Base-by-base conservation (phyloP, 257 asterid species). In the Agastache rugosa region DNA sequence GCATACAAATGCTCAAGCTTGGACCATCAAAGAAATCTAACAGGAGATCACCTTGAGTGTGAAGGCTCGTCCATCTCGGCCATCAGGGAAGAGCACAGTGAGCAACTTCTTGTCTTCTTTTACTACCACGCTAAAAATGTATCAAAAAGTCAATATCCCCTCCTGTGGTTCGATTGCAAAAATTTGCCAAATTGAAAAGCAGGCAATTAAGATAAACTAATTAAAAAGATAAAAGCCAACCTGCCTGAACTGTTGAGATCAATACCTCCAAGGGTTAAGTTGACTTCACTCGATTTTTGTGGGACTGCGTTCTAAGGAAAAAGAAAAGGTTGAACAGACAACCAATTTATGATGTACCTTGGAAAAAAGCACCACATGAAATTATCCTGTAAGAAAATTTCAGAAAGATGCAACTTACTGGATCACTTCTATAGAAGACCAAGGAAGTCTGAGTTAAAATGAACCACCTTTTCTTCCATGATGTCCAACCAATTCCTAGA, bases 241-340 rank as follows among this genome's bases (percentile, higher is more conserved):
- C 99, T 95, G 92, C 98, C 99, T 87, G 99, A 95, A 86, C 99
- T 95, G 92, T 92, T 95, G 87, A 95, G 98, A 81, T 95, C 99
- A 79, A 95, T 95, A 76, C 99, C 99, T 75, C 99, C 99, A 78
- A 95, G 99, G 59, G 99, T 95, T 83, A 92, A 85, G 83, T 95
- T 95, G 67, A 85, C 96, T 87, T 95, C 99, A 2, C 91, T 82
- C 25, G 89, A 90, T 81, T 87, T 95, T 78, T 83, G 96, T 73
- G 96, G 92, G 75, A 80, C 83, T 56, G 77, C 96, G 59, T 82
- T 90, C 99, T 95, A 87, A 79, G 75, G 76, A 69, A 60, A 71
- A 76, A 72, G 67, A 53, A 54, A 68, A 64, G 20, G 7, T 67
- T 66, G 61, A 71, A 29, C 23, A 74, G 69, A 71, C n/a, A 79